Conservation (phyloP, 2,329 filamentous ascomycete species). For the Saccharata proteae region DNA sequence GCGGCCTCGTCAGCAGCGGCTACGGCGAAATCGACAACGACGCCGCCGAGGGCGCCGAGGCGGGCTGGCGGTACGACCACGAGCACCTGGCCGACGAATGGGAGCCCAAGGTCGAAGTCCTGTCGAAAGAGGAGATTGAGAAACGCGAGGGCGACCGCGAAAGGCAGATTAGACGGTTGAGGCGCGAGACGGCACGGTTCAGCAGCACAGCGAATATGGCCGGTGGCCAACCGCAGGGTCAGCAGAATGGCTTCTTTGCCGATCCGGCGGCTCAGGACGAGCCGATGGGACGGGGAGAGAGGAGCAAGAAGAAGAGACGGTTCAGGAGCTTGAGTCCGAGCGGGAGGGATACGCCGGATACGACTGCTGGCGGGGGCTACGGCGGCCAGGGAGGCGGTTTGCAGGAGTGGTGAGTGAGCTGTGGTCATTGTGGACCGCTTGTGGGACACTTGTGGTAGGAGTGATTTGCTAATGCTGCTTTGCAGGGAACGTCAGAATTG, state of each 20-base stretch:
- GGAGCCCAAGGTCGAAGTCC: constrained; percentile 40
- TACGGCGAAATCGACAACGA: constrained; percentile 77
- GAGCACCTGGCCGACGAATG: constrained; percentile 59
- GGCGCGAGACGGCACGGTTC: constrained; percentile 85
- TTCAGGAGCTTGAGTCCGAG: constrained; percentile 80
- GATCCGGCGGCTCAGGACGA: constrained; percentile 50
- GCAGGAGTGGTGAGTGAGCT: constrained; percentile 26
- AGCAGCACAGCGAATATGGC: constrained; percentile 74
- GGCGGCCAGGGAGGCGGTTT: constrained; percentile 54
- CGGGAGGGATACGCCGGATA: constrained; percentile 71
- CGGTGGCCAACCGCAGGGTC: constrained; percentile 52
- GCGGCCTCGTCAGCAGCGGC: constrained; percentile 66
- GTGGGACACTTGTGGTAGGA: neutral
- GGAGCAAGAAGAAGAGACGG: constrained; percentile 88
- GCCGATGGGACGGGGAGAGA: constrained; percentile 79
- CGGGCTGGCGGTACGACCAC: constrained; percentile 91
- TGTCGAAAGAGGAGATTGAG: constrained; percentile 95
- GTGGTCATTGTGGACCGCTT: too few relatives aligned
- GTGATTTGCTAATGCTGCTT: constrained; percentile 12
- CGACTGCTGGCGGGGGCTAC: constrained; percentile 46
- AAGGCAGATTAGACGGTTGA: constrained; percentile 71
- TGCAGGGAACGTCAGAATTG: constrained; percentile 63
- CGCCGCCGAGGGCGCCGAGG: constrained; percentile 67
- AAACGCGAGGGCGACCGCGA: constrained; percentile 92
- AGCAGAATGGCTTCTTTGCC: constrained; percentile 48